Evolutionary conservation across 2,329 filamentous ascomycete species (phyloP).

Genomic region (Coniochaeta ligniaria): DNA sequence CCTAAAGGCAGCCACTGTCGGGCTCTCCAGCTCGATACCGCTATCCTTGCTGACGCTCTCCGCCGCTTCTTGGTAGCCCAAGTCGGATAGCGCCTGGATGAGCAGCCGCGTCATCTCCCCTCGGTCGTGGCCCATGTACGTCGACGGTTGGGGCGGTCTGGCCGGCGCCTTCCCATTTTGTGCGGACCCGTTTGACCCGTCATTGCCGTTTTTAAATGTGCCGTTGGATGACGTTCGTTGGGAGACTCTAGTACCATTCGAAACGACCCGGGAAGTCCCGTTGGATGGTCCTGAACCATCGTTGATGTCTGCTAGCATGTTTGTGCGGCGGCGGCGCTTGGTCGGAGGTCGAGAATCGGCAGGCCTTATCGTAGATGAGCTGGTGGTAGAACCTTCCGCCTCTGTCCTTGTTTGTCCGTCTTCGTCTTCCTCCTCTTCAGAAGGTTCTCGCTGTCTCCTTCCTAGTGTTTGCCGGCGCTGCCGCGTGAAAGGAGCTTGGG

Average conservation of each 20-base stretch:
- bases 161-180: conserved; percentile 20
- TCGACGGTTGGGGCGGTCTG: conserved; percentile 9
- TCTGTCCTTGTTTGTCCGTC: conserved; percentile 10
- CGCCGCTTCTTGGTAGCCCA: conserved; percentile 79
- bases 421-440: conserved; percentile 28
- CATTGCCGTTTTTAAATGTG: conserved; percentile 29
- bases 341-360: conserved; percentile 27
- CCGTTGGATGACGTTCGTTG: conserved; percentile 42
- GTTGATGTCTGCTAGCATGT: conserved; percentile 54
- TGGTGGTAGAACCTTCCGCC: conserved; percentile 6
- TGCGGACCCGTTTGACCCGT: conserved; percentile 50
- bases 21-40: conserved; percentile 79
- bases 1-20: conserved; percentile 79
- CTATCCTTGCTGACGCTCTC: conserved; percentile 71
- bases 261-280: conserved; percentile 42
- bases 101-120: conserved; percentile 90
- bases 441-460: conserved; percentile 43
- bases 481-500: conserved; percentile 11
- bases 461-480: conserved; percentile 37
- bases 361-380: conserved; percentile 6
- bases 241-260: conserved; percentile 46
- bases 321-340: conserved; percentile 53
- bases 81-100: conserved; percentile 82
- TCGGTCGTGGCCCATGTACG: conserved; percentile 78
- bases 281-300: conserved; percentile 43